Conservation (phyloP, 1,284 basidiomycete genomes). For the Exobasidium cylindrosporum region DNA sequence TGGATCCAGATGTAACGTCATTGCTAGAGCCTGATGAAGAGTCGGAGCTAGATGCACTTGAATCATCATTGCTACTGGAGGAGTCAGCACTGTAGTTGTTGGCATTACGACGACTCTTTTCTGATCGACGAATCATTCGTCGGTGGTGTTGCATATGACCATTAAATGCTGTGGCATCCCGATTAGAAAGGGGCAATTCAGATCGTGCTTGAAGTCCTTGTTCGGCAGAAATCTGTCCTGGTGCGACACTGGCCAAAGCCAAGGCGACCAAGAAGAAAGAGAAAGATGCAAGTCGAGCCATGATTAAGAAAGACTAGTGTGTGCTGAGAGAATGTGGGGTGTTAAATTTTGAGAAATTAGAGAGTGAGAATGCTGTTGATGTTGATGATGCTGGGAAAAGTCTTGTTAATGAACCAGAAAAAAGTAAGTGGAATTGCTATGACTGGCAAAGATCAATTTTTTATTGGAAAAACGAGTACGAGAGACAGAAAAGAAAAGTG, state of each 20-base stretch:
- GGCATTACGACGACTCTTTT: slow-evolving; percentile 9
- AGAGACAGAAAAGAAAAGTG: neutral
- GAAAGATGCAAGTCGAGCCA: neutral
- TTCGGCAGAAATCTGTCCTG: neutral
- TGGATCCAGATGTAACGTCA: too few relatives aligned
- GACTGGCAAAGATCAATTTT: neutral
- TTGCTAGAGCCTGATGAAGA: too few relatives aligned
- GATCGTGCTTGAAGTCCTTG: neutral
- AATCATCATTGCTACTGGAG: neutral
- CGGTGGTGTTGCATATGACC: slow-evolving; percentile 10
- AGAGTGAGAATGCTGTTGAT: neutral
- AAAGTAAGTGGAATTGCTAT: neutral
- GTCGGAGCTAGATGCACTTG: too few relatives aligned
- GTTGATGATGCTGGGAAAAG: neutral
- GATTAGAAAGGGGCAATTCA: neutral
- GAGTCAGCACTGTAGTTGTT: neutral
- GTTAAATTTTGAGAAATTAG: too few relatives aligned
- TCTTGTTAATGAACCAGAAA: neutral
- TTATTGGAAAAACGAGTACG: neutral
- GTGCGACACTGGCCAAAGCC: neutral
- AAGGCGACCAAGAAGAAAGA: neutral
- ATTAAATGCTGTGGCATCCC: neutral
- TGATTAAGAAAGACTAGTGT: neutral
- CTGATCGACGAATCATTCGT: slow-evolving; percentile 11
- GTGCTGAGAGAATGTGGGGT: neutral